phyloP scores from a whole-genome alignment of 192 early-diverging fungal genomes.

The Coemansia sp. region DNA sequence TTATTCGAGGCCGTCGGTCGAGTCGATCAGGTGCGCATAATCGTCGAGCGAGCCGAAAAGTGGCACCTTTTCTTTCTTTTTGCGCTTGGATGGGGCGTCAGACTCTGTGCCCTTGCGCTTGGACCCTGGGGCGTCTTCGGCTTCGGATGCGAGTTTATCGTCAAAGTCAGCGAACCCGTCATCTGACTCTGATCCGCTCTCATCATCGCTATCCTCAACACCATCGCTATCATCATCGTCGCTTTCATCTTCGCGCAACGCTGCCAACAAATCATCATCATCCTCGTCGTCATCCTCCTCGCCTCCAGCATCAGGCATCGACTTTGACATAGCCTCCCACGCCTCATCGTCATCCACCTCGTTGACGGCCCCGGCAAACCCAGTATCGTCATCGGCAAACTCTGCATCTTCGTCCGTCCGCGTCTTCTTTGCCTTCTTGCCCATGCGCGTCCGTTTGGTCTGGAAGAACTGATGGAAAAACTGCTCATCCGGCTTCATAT shows the following conservation, averaged over 20 bases:
- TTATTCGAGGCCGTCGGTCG: conserved; percentile 41
- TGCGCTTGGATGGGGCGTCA: conserved; percentile 44
- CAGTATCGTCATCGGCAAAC: conserved; percentile 52
- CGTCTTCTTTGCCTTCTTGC: conserved; percentile 47
- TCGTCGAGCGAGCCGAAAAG: conserved; percentile 72
- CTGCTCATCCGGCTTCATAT: conserved; percentile 33
- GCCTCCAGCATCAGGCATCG: conserved; percentile 57
- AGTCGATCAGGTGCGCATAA: conserved; percentile 59
- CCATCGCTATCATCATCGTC: conserved; percentile 53
- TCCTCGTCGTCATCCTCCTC: conserved; percentile 56
- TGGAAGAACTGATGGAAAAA: conserved; percentile 50
- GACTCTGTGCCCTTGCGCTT: conserved; percentile 45
- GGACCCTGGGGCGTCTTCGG: conserved; percentile 17
- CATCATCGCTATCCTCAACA: conserved; percentile 50
- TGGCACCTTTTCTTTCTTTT: conserved; percentile 62
- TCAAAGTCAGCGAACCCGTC: conserved; percentile 33
- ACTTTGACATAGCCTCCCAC: conserved; percentile 82
- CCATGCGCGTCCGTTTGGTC: conserved; percentile 38
- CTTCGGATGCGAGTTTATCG: conserved; percentile 16
- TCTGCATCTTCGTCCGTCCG: conserved; percentile 50
- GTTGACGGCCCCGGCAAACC: conserved; percentile 38
- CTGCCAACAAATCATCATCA: conserved; percentile 53
- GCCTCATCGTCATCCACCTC: conserved; percentile 82
- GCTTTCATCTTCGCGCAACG: conserved; percentile 44
- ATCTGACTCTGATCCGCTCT: conserved; percentile 17